Evolutionary conservation across 1,284 basidiomycete genomes (phyloP), one percentile per base, ranked within the genome.

Genomic region (Fomitopsis schrenkii): DNA sequence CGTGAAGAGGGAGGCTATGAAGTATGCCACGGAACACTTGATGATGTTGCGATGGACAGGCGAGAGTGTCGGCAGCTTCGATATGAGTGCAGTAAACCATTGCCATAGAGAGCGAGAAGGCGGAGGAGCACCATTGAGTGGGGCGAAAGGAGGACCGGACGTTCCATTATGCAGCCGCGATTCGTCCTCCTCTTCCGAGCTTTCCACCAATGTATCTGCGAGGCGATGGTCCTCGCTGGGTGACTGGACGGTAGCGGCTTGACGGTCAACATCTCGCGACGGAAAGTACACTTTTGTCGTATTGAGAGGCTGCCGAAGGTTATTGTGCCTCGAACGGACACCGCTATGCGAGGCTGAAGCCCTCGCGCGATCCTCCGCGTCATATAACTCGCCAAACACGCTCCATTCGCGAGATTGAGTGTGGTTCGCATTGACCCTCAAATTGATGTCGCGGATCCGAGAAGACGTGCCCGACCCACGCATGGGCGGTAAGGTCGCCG

Each of bases 21-120:
- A 86, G 73, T 99, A 99, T 0, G 96, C 93, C 10, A 98, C 79
- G 0, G 88, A 85, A 75, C 97, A 99, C 77, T 98, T 98, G 68
- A 95, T 73, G 55, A 98, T 87, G 70, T 91, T 93, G 57, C 67
- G 69, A 14, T 66, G 59, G 26, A 67, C 2, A 2, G 64, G 53
- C 10, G 68, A 46, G 12, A 68, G 46, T 8, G 65, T 35, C 48
- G 65, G 68, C 22, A 66, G 46, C 17, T 35, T 35, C 2, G 61
- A 55, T 6, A 59, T 40, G 38, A 40, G 9, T 40, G 38, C 38
- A 1, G 55, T 50, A 17, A 30, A 48, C 60, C 63, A 62, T 26
- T 55, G 53, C 26, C 33, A 35, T 8, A 45, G 53, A 5, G 38
- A 28, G 19, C 36, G 28, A 14, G 38, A 14, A 15, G 57, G 50